Evolutionary conservation across 1,139 yeast species (phyloP), one percentile per base, ranked within the genome.

Genomic region (Diutina ranongensis): DNA sequence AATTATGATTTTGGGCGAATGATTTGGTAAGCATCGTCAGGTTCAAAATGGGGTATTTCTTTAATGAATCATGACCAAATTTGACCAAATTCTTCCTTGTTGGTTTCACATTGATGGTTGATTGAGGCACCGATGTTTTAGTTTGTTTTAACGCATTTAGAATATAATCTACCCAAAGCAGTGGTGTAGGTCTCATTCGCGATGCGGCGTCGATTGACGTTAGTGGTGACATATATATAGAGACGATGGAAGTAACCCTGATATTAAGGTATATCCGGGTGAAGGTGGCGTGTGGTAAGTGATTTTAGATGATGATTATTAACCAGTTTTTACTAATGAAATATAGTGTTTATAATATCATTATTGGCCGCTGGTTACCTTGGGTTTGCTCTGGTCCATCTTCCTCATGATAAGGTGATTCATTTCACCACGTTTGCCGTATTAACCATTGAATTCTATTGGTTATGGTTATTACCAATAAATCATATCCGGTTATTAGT

Each of bases 401-500:
- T 77, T 35, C 51, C 53, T n/a, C 68, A 76, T 55, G 85, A 79
- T 59, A 79, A 79, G 58, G 51, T 65, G 7, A 56, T 76, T 21
- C 85, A 79, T 52, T 72, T 72, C 47, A 45, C 57, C 18, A 68
- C 76, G 22, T 79, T 80, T 55, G 63, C 71, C 48, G 49, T 74
- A 3, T 60, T 79, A 13, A 74, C 83, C 1, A 55, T 64, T 25
- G 74, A 74, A 47, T 75, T 79, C 55, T 79, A 76, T 64, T 76
- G 77, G 65, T 57, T 77, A 8, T 62, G 78, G 46, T 78, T 77
- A 42, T 58, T 53, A 52, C n/a, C 57, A 55, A 41, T 60, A 58
- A 15, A 15, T 2, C 47, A 60, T 64, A 8, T 58, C 70, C 49
- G 64, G 69, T 48, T 57, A 65, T 49, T 72, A 41, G 74, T 83